Percentiles rank a stretch among this genome's conserved stretches.
phyloP scores from a whole-genome alignment of 352 stramenopile genomes.

The Globisporangium spiculum region DNA sequence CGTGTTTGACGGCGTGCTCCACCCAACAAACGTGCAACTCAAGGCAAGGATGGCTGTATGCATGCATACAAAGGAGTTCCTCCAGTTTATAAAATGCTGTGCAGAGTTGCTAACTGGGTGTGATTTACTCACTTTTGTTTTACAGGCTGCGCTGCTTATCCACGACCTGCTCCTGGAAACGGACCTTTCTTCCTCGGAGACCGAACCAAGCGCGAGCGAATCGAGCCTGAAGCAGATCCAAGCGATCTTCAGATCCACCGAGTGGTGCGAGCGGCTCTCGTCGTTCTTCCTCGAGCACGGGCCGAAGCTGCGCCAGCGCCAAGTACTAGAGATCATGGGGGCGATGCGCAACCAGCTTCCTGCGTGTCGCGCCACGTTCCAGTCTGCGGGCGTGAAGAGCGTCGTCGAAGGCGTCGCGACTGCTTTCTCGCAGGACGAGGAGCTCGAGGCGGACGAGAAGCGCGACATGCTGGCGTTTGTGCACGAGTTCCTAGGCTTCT shows the following conservation, averaged over 20 bases:
- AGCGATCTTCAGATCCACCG: slow-evolving; percentile 34
- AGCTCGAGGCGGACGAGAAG: slow-evolving; percentile 53
- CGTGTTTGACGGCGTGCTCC: slow-evolving; percentile 34
- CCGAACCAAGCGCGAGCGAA: slow-evolving; percentile 7
- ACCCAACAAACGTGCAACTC: slow-evolving; percentile 52
- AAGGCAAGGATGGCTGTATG: slow-evolving; percentile 39
- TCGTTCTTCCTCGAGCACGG: slow-evolving; percentile 48
- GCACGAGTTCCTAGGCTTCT: slow-evolving; percentile 29
- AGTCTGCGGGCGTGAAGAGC: slow-evolving; percentile 34
- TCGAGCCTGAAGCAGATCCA: slow-evolving; percentile 48
- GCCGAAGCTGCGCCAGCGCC: slow-evolving; percentile 32
- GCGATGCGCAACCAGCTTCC: slow-evolving; percentile 64
- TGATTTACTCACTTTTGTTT: neutral
- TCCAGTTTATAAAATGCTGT: neutral
- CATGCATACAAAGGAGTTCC: neutral
- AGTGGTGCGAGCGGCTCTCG: slow-evolving; percentile 59
- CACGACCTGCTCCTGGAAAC: slow-evolving; percentile 67
- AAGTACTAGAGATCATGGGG: slow-evolving; percentile 54
- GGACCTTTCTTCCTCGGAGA: neutral
- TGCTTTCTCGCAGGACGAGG: slow-evolving; percentile 25
- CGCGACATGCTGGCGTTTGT: slow-evolving; percentile 48
- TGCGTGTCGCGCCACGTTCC: slow-evolving; percentile 41
- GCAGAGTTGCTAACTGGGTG: slow-evolving; percentile 3
- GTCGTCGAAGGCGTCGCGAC: slow-evolving; percentile 31
- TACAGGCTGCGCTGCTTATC: slow-evolving; percentile 54